Percentiles rank a stretch among this genome's conserved stretches.
Evolutionary conservation across 768 basidiomycete species (phyloP).

Genomic region (Epithele typhae): DNA sequence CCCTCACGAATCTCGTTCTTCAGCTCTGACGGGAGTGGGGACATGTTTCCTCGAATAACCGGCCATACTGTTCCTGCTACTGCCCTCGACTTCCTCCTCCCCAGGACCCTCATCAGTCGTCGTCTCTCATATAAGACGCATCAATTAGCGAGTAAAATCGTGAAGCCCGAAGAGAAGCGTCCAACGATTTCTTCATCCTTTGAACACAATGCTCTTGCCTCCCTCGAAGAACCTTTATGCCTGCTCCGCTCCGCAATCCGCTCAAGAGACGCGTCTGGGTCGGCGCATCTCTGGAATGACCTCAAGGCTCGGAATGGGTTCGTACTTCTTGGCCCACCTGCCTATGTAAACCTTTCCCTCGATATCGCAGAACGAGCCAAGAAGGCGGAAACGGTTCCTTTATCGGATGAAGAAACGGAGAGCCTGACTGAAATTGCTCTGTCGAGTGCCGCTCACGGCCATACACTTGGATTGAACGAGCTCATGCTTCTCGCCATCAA

Average conservation of each 20-base stretch:
- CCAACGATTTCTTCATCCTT: too few relatives aligned
- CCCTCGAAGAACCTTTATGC: too few relatives aligned
- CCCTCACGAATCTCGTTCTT: too few relatives aligned
- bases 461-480: conserved; percentile 33
- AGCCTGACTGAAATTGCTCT: conserved; percentile 46
- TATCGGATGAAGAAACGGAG: conserved; percentile 22
- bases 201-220: too few relatives aligned
- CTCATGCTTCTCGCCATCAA: conserved; percentile 12
- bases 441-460: conserved; percentile 39
- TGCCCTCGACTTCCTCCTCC: too few relatives aligned
- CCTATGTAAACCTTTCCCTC: conserved; percentile 37
- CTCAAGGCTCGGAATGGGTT: conserved; percentile 42
- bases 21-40: too few relatives aligned
- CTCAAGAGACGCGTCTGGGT: conserved; percentile 30
- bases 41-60: too few relatives aligned
- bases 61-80: too few relatives aligned
- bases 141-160: too few relatives aligned
- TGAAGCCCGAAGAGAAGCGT: too few relatives aligned
- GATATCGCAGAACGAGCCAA: conserved; percentile 25
- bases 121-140: too few relatives aligned
- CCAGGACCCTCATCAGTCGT: too few relatives aligned
- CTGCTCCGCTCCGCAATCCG: conserved; percentile 30
- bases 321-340: conserved; percentile 39
- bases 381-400: conserved; percentile 5
- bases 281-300: conserved; percentile 37